Conservation (phyloP, 75 land plant genomes). For the Pinus albicaulis region DNA sequence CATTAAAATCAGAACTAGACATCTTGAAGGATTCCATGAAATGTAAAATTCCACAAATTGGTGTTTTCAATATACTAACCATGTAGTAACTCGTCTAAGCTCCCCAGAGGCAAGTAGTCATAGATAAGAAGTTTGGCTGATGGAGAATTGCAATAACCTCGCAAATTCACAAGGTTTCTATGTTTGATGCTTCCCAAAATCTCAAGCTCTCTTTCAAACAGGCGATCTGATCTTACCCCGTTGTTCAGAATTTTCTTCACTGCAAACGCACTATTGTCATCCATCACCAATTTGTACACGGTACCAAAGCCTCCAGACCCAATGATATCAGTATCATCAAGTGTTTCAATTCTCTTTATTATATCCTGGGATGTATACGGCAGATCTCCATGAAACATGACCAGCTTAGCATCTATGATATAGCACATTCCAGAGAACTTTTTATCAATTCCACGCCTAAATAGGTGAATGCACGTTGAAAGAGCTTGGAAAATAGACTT, state of each 20-base stretch:
- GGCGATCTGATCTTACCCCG: conserved; percentile 58
- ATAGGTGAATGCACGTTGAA: background rate
- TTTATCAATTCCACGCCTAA: background rate
- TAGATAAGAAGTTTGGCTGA: conserved; percentile 84
- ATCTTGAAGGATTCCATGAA: no score
- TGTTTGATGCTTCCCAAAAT: conserved; percentile 90
- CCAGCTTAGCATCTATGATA: conserved; percentile 63
- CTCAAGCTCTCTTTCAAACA: conserved; percentile 87
- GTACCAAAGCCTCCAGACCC: conserved; percentile 96
- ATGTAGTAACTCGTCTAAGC: conserved; percentile 71
- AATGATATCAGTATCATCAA: conserved; percentile 79
- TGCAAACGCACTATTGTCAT: conserved; percentile 80
- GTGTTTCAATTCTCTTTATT: conserved; percentile 65
- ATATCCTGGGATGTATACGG: conserved; percentile 81
- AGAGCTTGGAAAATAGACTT: background rate
- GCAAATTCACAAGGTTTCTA: conserved; percentile 85
- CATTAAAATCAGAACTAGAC: background rate
- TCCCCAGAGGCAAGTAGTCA: conserved; percentile 81
- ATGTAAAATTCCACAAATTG: background rate
- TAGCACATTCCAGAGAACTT: background rate
- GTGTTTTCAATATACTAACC: conserved; percentile 30
- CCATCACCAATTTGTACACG: conserved; percentile 92
- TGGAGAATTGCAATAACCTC: conserved; percentile 84
- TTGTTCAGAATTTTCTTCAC: conserved; percentile 72
- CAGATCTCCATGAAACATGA: conserved; percentile 86